phyloP scores from a whole-genome alignment of 176 grass and related monocot genomes.

The Triticum dicoccoides region DNA sequence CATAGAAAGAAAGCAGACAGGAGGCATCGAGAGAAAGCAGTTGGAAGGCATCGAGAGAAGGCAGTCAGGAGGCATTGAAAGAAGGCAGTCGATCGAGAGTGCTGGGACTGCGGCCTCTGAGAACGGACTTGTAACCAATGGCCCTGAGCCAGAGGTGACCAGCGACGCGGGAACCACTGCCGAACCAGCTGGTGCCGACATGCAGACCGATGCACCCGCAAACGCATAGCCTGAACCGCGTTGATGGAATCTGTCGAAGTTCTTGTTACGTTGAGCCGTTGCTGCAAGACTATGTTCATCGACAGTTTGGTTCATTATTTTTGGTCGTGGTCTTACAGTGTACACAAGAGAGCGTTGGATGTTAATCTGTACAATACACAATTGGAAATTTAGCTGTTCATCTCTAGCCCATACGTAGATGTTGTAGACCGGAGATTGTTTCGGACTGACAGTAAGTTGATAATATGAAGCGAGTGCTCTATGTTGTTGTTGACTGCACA shows the following conservation, averaged over 20 bases:
- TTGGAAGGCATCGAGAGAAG: neutral
- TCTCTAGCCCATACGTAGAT: conserved; percentile 29
- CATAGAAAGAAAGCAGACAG: neutral
- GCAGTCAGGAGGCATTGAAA: conserved; percentile 23
- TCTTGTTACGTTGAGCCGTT: neutral
- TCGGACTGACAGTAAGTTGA: neutral
- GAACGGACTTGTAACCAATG: conserved; percentile 35
- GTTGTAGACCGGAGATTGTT: conserved; percentile 26
- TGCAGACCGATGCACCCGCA: neutral
- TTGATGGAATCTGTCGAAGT: neutral
- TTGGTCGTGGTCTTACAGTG: conserved; percentile 11
- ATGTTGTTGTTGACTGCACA: neutral
- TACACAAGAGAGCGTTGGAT: conserved; percentile 38
- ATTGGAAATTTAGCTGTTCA: conserved; percentile 8
- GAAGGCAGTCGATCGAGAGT: conserved; percentile 47
- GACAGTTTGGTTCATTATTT: neutral
- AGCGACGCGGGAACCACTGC: conserved; percentile 6
- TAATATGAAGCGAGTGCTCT: neutral
- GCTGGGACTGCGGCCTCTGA: neutral
- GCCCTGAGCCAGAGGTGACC: neutral
- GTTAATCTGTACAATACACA: conserved; percentile 23
- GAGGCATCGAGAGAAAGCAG: conserved; percentile 28
- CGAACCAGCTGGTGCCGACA: neutral
- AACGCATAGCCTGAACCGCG: conserved; percentile 9
- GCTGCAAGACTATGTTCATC: neutral